Conservation (phyloP, 345 rosid genomes). For the Ceriops tagal region DNA sequence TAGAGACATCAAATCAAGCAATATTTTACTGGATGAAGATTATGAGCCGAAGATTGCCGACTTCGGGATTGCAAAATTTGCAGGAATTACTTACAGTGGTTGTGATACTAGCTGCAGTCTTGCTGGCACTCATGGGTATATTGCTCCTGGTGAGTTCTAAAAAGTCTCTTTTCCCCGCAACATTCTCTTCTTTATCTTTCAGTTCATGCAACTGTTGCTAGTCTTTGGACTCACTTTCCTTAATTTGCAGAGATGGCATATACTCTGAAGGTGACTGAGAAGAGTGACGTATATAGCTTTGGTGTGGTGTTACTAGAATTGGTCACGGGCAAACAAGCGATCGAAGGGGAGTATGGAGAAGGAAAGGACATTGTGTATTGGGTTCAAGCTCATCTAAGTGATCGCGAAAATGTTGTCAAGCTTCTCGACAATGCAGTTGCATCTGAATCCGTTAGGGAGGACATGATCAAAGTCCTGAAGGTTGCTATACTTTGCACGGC, state of each 20-base stretch:
- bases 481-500: conserved; percentile 68
- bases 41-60: conserved; percentile 82
- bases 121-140: conserved; percentile 88
- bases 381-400: conserved; percentile 55
- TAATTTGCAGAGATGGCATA: conserved; percentile 69
- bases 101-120: conserved; percentile 49
- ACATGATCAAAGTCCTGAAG: conserved; percentile 70
- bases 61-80: conserved; percentile 81
- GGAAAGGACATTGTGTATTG: conserved; percentile 74
- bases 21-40: conserved; percentile 63
- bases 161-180: neutral
- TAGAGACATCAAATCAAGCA: conserved; percentile 82
- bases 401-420: conserved; percentile 42
- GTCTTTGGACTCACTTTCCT: neutral
- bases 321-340: conserved; percentile 47
- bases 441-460: conserved; percentile 32
- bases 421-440: conserved; percentile 52
- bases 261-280: conserved; percentile 56
- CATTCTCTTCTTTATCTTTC: neutral
- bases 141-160: conserved; percentile 77
- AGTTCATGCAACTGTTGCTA: neutral
- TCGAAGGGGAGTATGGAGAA: conserved; percentile 74
- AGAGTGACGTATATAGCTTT: conserved; percentile 81
- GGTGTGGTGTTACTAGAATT: conserved; percentile 85
- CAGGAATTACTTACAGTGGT: conserved; percentile 39